Evolutionary conservation across 495 filamentous ascomycete species (phyloP).

Genomic region (Echria macrotheca): DNA sequence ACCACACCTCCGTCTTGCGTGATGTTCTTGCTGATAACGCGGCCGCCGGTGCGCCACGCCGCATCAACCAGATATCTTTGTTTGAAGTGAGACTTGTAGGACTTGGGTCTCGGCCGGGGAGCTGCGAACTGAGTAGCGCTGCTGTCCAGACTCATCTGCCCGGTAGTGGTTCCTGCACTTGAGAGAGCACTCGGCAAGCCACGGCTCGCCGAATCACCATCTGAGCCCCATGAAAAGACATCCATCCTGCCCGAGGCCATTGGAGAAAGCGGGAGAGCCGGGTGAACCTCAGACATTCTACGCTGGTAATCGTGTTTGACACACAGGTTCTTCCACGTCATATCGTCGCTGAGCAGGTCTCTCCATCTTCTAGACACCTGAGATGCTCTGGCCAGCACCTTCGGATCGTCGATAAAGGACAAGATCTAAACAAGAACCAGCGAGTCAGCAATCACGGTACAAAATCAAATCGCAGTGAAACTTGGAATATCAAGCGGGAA

Average conservation of each 20-base stretch:
- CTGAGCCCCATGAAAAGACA: slow-evolving; percentile 20
- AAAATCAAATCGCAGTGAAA: no score
- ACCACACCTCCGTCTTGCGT: slow-evolving; percentile 95
- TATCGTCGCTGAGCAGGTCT: slow-evolving; percentile 89
- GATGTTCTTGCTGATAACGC: slow-evolving; percentile 72
- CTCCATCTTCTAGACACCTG: slow-evolving; percentile 91
- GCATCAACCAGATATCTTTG: slow-evolving; percentile 95
- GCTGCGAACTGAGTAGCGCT: slow-evolving; percentile 15
- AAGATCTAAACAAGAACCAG: slow-evolving; percentile 56
- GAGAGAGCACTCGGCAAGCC: slow-evolving; percentile 35
- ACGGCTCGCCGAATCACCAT: slow-evolving; percentile 23
- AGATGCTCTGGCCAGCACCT: slow-evolving; percentile 82
- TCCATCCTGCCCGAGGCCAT: slow-evolving; percentile 21
- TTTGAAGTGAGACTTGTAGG: slow-evolving; percentile 95
- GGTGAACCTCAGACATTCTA: slow-evolving; percentile 41
- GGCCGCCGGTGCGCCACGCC: slow-evolving; percentile 87
- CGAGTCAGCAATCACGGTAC: not conserved
- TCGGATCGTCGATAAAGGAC: slow-evolving; percentile 90
- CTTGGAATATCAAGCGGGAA: no score
- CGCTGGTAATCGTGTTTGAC: slow-evolving; percentile 86
- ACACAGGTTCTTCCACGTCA: slow-evolving; percentile 95
- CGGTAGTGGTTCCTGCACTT: slow-evolving; percentile 18
- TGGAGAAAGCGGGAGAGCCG: slow-evolving; percentile 18
- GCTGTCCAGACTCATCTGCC: slow-evolving; percentile 38
- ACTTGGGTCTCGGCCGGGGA: slow-evolving; percentile 44